These are phyloP conservation scores for Bolboschoenoplectus hybrid DNA, from an alignment of 202 grass and related monocot species.

Conservation along the genomic window DNA sequence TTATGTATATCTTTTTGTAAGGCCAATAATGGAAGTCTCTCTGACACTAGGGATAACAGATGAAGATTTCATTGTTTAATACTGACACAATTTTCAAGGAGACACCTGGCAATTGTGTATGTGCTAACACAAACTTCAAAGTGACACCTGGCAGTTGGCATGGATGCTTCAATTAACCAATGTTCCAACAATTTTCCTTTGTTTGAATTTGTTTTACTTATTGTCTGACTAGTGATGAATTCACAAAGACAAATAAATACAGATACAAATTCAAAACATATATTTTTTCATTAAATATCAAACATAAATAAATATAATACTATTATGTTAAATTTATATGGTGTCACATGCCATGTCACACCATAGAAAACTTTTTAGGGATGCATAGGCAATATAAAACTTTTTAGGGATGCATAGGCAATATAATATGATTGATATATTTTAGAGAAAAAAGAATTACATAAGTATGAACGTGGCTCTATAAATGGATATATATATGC, in stretches of 20 bases:
- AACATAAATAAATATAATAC: too few relatives aligned
- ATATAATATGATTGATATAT: background rate
- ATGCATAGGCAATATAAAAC: background rate
- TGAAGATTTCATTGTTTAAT: background rate
- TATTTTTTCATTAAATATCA: too few relatives aligned
- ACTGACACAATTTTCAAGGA: slow-evolving; percentile 16
- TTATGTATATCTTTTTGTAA: slow-evolving; percentile 15
- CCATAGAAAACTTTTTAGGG: background rate
- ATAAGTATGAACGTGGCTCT: background rate
- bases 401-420: background rate
- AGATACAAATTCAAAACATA: too few relatives aligned
- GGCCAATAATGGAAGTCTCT: slow-evolving; percentile 21
- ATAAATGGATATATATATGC: background rate
- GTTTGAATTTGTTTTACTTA: background rate
- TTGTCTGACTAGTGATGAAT: background rate
- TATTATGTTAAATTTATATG: too few relatives aligned
- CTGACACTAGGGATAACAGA: background rate
- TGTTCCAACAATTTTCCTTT: background rate
- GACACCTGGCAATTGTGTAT: slow-evolving; percentile 27
- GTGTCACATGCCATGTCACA: slow-evolving; percentile 4
- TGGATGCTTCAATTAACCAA: background rate
- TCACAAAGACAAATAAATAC: too few relatives aligned
- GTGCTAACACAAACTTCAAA: background rate
- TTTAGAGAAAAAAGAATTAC: background rate
- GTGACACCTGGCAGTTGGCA: slow-evolving; percentile 16